Percentiles rank a stretch among this genome's conserved stretches.
Evolutionary conservation across 495 filamentous ascomycete genomes (phyloP).

Genomic region (Penicillium chermesinum): DNA sequence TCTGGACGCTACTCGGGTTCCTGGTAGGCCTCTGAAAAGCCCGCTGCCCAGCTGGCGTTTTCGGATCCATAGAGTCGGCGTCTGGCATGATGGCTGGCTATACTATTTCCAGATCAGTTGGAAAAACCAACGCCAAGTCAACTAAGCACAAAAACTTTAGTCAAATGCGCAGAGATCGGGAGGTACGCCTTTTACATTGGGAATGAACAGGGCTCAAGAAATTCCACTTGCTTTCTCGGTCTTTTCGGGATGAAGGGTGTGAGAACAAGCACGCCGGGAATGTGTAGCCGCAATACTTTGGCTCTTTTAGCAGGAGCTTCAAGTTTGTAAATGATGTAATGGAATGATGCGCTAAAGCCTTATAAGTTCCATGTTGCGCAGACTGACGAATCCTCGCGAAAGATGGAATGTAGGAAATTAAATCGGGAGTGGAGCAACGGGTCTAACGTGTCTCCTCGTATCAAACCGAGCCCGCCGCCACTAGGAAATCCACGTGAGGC

Average conservation of each 20-base stretch:
- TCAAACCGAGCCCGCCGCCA: background rate
- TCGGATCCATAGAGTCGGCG: background rate
- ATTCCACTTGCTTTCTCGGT: too few species aligned
- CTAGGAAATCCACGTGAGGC: background rate
- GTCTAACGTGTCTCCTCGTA: background rate
- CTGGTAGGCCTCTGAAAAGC: background rate
- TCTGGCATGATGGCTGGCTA: background rate
- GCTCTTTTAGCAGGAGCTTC: too few species aligned
- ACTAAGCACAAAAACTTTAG: background rate
- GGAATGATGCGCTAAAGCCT: too few species aligned
- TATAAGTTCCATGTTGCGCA: too few species aligned
- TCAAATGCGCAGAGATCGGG: too few species aligned
- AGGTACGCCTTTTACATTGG: too few species aligned
- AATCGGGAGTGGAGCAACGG: background rate
- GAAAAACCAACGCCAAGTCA: background rate
- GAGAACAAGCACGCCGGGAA: too few species aligned
- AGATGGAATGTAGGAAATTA: background rate
- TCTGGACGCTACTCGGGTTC: background rate
- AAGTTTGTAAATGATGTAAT: too few species aligned
- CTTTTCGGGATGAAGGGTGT: too few species aligned
- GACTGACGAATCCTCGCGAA: background rate
- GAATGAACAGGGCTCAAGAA: too few species aligned
- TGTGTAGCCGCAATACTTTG: too few species aligned
- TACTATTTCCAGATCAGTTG: background rate
- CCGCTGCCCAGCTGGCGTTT: background rate